Conservation (phyloP, 345 rosid genomes). For the Corymbia maculata region DNA sequence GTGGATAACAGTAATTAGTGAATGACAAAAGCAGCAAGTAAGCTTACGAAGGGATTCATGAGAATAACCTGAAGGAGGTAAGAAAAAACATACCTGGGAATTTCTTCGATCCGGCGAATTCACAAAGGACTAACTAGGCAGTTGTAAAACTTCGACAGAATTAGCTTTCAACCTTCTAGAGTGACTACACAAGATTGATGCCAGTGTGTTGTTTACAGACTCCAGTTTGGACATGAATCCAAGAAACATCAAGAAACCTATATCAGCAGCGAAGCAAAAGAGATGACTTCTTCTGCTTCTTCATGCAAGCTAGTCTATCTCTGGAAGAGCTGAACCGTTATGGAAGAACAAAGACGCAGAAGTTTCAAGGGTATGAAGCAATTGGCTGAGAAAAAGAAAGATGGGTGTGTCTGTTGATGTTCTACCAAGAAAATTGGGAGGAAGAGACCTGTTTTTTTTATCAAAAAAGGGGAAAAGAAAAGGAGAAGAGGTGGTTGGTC, state of each 20-base stretch:
- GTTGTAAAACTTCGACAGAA: neutral
- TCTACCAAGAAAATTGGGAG: neutral
- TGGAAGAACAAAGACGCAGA: neutral
- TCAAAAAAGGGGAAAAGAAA: neutral
- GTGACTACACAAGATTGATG: neutral
- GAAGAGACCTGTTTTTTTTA: neutral
- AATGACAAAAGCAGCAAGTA: neutral
- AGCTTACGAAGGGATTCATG: neutral
- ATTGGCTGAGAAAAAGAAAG: neutral
- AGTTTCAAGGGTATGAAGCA: neutral
- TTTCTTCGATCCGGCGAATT: neutral
- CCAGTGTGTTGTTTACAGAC: neutral
- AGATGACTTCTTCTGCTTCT: neutral
- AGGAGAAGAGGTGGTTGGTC: neutral
- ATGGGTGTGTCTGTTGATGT: neutral
- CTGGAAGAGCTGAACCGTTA: neutral
- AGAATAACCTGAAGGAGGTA: neutral
- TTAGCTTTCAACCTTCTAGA: neutral
- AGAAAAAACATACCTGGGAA: neutral
- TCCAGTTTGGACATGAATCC: neutral
- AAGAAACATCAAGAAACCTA: neutral
- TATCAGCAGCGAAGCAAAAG: neutral
- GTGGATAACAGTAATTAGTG: neutral
- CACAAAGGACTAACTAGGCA: neutral
- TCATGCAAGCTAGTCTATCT: neutral